These are phyloP conservation scores for Hondaea fermentalgiana DNA, from an alignment of 108 stramenopile genomes.

Conservation along the genomic window DNA sequence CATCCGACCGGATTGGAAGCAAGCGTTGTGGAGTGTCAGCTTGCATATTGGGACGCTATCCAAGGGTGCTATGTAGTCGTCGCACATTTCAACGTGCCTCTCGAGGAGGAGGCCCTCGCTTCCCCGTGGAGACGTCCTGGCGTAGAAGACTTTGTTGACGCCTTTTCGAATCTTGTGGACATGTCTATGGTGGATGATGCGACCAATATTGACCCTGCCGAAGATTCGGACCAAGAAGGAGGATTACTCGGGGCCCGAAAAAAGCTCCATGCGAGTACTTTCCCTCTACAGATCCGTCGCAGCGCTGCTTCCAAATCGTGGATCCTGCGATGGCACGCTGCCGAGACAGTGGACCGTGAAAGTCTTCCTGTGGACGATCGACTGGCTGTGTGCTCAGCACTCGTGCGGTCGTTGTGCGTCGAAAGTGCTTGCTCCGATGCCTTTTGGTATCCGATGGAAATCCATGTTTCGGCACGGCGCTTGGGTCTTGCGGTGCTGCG, in stretches of 20 bases:
- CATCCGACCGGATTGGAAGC: neutral
- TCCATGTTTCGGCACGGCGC: neutral
- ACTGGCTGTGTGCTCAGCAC: neutral
- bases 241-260: neutral
- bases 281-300: neutral
- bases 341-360: neutral
- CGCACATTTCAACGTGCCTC: neutral
- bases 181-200: neutral
- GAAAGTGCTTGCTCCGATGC: neutral
- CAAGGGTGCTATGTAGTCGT: neutral
- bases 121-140: neutral
- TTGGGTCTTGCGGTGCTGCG: neutral
- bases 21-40: neutral
- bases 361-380: neutral
- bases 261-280: neutral
- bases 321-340: neutral
- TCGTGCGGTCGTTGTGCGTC: neutral
- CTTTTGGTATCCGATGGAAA: neutral
- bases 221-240: neutral
- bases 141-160: neutral
- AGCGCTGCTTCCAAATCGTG: neutral
- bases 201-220: neutral
- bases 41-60: neutral
- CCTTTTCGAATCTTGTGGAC: neutral
- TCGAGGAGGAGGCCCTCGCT: neutral